Evolutionary conservation across 495 filamentous ascomycete genomes (phyloP).

Genomic region (Penicillium desertorum): DNA sequence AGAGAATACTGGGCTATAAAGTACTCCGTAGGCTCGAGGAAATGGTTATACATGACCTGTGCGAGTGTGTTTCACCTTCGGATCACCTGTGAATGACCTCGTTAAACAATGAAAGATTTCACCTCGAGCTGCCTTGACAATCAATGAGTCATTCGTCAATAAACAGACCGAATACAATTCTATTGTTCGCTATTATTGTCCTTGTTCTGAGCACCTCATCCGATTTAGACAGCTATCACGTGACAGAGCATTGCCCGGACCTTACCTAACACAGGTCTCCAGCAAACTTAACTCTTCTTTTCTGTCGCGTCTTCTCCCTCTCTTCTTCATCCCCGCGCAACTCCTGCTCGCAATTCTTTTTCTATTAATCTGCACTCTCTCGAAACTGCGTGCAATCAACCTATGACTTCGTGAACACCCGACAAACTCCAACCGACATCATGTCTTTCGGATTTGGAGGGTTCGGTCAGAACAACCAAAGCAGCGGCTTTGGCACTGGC

Average conservation of each 20-base stretch:
- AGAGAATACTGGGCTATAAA: neutral
- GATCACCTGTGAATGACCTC: neutral
- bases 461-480: slow-evolving; percentile 62
- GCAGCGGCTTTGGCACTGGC: slow-evolving; percentile 49
- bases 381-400: slow-evolving; percentile 23
- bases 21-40: neutral
- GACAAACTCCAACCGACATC: slow-evolving; percentile 33
- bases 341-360: slow-evolving; percentile 12
- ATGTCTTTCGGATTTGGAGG: slow-evolving; percentile 54
- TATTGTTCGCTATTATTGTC: neutral
- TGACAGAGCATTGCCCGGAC: slow-evolving; percentile 30
- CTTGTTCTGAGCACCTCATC: no score
- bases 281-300: slow-evolving; percentile 31
- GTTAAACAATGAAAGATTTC: neutral
- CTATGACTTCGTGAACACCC: slow-evolving; percentile 38
- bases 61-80: neutral
- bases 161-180: neutral
- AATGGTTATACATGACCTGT: neutral
- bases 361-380: slow-evolving; percentile 11
- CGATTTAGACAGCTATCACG: slow-evolving; percentile 27
- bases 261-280: slow-evolving; percentile 27
- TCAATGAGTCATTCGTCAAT: slow-evolving; percentile 3
- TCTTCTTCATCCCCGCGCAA: slow-evolving; percentile 26
- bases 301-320: slow-evolving; percentile 31
- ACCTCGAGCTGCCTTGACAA: neutral